phyloP scores from a whole-genome alignment of 208 protist genomes.

The Leishmania major region DNA sequence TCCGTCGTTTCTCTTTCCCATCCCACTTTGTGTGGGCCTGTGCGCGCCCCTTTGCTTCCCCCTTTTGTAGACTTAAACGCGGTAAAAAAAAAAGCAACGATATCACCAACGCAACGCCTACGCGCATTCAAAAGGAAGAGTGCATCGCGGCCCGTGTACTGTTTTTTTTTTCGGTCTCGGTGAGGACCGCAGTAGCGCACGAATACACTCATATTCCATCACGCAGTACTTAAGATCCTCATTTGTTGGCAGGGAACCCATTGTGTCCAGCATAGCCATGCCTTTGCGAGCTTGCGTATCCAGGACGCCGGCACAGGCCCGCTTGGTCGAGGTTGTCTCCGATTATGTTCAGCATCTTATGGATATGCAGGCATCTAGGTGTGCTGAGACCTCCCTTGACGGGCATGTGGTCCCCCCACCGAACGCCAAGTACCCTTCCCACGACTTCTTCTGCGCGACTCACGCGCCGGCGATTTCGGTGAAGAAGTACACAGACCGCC shows the following conservation, averaged over 20 bases:
- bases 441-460: slow-evolving; percentile 53
- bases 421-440: slow-evolving; percentile 37
- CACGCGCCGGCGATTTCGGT: slow-evolving; percentile 48
- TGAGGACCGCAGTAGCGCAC: neutral
- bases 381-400: neutral
- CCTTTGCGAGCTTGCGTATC: slow-evolving; percentile 11
- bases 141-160: neutral
- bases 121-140: neutral
- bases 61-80: neutral
- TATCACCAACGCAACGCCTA: neutral
- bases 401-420: slow-evolving; percentile 12
- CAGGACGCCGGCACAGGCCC: slow-evolving; percentile 37
- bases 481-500: slow-evolving; percentile 42
- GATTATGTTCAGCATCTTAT: slow-evolving; percentile 48
- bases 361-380: slow-evolving; percentile 21
- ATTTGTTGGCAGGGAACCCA: neutral
- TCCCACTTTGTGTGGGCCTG: neutral
- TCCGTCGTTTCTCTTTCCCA: neutral
- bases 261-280: neutral
- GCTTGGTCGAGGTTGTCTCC: slow-evolving; percentile 40
- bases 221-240: neutral
- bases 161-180: neutral
- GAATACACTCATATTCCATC: neutral
- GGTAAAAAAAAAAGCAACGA: neutral
- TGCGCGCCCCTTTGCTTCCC: neutral